Conservation (phyloP, 768 basidiomycete species). For the Collybia sordida region DNA sequence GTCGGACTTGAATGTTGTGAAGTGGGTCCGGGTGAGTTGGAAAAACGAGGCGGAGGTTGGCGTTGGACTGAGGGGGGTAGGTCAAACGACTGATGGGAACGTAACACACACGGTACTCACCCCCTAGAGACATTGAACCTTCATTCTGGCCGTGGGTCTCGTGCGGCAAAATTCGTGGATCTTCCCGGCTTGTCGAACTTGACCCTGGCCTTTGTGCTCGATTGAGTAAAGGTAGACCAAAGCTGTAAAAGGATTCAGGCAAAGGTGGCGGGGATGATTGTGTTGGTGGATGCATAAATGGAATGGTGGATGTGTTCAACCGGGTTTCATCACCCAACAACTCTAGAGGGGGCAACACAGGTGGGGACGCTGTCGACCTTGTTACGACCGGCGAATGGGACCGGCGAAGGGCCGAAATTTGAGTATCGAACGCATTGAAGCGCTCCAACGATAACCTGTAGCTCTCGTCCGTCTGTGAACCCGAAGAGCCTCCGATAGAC, state of each 20-base stretch:
- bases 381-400: constrained; percentile 25
- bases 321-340: constrained; percentile 17
- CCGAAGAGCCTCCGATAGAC: background rate
- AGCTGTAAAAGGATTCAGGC: constrained; percentile 13
- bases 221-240: constrained; percentile 6
- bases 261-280: constrained; percentile 17
- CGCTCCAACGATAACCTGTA: constrained; percentile 48
- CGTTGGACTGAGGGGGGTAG: no score
- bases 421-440: constrained; percentile 53
- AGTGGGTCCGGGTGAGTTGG: no score
- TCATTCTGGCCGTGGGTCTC: constrained; percentile 2
- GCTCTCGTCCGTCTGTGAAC: constrained; percentile 28
- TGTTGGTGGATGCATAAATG: constrained; percentile 23
- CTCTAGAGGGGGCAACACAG: constrained; percentile 35
- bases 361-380: constrained; percentile 25
- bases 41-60: no score
- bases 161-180: constrained; percentile 10
- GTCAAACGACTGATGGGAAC: no score
- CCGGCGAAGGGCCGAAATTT: constrained; percentile 48
- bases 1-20: no score
- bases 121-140: constrained; percentile 1
- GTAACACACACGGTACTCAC: constrained; percentile 4
- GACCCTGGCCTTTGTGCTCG: constrained; percentile 5
- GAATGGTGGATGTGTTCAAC: constrained; percentile 13
- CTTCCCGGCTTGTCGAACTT: constrained; percentile 6